Base-by-base conservation (phyloP, 495 filamentous ascomycete species). In the Penicillium crystallinum region DNA sequence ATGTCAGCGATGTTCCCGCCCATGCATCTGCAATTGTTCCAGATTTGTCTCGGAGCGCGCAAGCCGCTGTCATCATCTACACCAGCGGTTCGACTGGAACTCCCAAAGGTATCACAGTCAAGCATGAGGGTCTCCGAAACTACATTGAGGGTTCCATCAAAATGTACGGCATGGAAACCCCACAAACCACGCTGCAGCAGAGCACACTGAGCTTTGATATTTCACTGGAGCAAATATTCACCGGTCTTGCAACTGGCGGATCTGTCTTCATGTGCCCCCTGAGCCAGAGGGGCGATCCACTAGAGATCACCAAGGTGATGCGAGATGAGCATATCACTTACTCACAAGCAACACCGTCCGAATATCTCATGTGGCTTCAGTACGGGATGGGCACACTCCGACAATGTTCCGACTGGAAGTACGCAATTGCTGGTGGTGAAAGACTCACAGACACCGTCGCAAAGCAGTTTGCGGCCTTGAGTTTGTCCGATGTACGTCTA, bases 121-220 rank as follows among this genome's bases (percentile, higher is more conserved):
- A 25, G 0, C 70, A 76, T 18, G 22, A 38, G 0, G 46, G 55
- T 17, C 38, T 77, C 0, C 39, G 45, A 0, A 74, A 70, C 37
- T 25, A 68, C 0, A 47, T 70, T 18, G 68, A 67, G 29, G 52
- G 43, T 1, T 47, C 52, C 6, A 54, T 39, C 0, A 44, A 67
- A 27, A 15, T 18, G 8, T 30, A 61, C 1, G 34, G 53, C 6
- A 18, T 4, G 4, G 56, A 65, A 29, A 18, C 6, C 1, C 39
- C 74, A 7, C 73, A n/a, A n/a, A 58, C 61, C 0, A 39, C 74
- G 9, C 73, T 64, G 71, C 18, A 74, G 41, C 73, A 76, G 46
- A 74, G 61, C 18, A 48, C 71, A 0, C 56, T 58, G 11, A 58
- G 41, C 4, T 76, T 72, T 46, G 49, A 76, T 43, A 4, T 44